Base-by-base conservation (phyloP, 208 protist genomes). In the Trypanosoma rangeli region DNA sequence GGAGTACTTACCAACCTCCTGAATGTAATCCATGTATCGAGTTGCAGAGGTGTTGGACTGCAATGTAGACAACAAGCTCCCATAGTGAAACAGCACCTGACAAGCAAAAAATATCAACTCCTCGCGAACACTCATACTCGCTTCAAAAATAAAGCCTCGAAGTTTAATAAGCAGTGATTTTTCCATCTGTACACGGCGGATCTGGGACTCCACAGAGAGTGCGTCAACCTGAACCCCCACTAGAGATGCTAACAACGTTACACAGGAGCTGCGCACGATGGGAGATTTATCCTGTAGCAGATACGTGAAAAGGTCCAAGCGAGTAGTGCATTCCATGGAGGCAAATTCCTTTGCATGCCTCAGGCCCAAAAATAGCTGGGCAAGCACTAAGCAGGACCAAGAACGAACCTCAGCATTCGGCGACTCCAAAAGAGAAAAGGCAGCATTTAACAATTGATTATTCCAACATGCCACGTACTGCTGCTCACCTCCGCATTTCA, bases 91-190 rank as follows among this genome's bases (percentile, higher is more conserved):
- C n/a, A 96, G 69, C 8, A 94, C 73, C 48, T 84, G 77, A 65
- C 78, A 86, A 60, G 79, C 81, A 76, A 94, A 94, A 76, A 86
- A 94, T 61, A 93, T 89, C 57, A 96, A 78, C 83, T 96, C 91
- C 67, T 92, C 79, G 13, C 91, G 84, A 20, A 96, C 86, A 70
- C 70, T 88, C 76, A 94, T 89, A 75, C 91, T 96, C 26, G 87
- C 85, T 71, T 96, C 91, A 57, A 85, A 89, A 55, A 96, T 60
- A 73, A 86, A 87, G 63, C 75, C 70, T 28, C 91, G 84, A 37
- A 96, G 74, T 61, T 87, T 82, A 57, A 94, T 93, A 29, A 96
- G 58, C 29, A 96, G 68, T 44, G 86, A 86, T 76, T 93, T 96
- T 64, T 96, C 91, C 83, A 93, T 87, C 58, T 94, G 88, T 59